Conservation (phyloP, 2,329 filamentous ascomycete species). For the Knoxdaviesia capensis region DNA sequence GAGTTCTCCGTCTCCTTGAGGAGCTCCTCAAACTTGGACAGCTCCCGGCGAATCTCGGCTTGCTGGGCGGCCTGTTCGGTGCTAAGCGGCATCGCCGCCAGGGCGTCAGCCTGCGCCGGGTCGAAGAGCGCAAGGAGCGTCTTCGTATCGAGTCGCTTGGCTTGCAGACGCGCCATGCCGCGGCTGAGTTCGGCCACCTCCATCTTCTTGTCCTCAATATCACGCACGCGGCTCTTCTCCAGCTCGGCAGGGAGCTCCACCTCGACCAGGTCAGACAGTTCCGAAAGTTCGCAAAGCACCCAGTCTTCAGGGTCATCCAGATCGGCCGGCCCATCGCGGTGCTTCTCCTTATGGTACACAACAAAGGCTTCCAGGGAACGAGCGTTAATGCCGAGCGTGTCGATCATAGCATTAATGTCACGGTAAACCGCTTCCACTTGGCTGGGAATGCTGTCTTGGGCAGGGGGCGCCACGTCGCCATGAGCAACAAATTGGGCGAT, state of each 20-base stretch:
- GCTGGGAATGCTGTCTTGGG: slow-evolving; percentile 35
- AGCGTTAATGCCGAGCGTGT: slow-evolving; percentile 71
- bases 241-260: slow-evolving; percentile 43
- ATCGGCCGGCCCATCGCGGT: slow-evolving; percentile 31
- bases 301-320: slow-evolving; percentile 57
- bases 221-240: slow-evolving; percentile 45
- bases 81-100: slow-evolving; percentile 54
- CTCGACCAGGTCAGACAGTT: slow-evolving; percentile 44
- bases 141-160: slow-evolving; percentile 59
- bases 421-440: slow-evolving; percentile 51
- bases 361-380: slow-evolving; percentile 46
- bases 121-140: slow-evolving; percentile 52
- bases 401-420: slow-evolving; percentile 85
- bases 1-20: slow-evolving; percentile 65
- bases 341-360: slow-evolving; percentile 40
- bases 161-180: slow-evolving; percentile 51
- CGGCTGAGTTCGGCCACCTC: slow-evolving; percentile 46
- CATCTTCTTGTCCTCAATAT: slow-evolving; percentile 47
- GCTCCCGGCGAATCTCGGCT: slow-evolving; percentile 60
- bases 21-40: slow-evolving; percentile 51
- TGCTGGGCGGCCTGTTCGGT: slow-evolving; percentile 72
- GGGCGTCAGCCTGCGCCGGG: slow-evolving; percentile 41
- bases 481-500: slow-evolving; percentile 50
- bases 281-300: slow-evolving; percentile 55
- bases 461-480: slow-evolving; percentile 29